Conservation (phyloP, 2,329 filamentous ascomycete genomes). For the Curvularia verruculosa region DNA sequence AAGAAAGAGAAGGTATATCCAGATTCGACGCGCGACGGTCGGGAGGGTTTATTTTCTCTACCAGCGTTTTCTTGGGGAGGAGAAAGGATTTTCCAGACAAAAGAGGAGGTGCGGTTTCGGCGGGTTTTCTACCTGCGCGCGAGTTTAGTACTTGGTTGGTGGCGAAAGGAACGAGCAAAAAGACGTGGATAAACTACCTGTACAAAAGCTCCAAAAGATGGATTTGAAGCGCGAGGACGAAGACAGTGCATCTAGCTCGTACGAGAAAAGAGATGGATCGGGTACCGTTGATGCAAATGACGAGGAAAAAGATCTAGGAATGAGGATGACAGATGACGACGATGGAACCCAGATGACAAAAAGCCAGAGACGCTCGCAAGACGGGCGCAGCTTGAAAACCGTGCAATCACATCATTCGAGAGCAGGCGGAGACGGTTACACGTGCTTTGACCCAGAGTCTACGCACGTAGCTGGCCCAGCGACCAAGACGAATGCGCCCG, state of each 20-base stretch:
- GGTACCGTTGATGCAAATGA: conserved; percentile 17
- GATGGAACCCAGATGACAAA: no score
- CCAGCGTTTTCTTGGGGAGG: no score
- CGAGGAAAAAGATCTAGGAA: conserved; percentile 19
- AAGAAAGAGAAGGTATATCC: no score
- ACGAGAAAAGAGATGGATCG: conserved; percentile 17
- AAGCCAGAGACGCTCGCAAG: conserved; percentile 22
- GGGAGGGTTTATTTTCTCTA: no score
- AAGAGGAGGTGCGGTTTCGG: no score
- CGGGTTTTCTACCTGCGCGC: no score
- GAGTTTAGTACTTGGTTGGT: no score
- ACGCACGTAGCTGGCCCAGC: conserved; percentile 2
- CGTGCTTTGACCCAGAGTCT: conserved; percentile 40
- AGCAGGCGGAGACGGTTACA: conserved; percentile 49
- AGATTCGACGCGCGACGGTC: no score
- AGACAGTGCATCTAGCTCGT: conserved; percentile 21
- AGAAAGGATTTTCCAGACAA: no score
- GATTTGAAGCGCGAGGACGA: conserved; percentile 1
- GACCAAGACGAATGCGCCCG: no score
- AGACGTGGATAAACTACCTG: no score
- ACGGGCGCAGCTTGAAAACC: conserved; percentile 23
- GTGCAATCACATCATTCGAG: conserved; percentile 45
- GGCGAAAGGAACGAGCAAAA: no score
- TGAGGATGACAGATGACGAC: conserved; percentile 5
- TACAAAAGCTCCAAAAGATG: not conserved